Base-by-base conservation (phyloP, 805 yeast species). In the Saturnispora diversa region DNA sequence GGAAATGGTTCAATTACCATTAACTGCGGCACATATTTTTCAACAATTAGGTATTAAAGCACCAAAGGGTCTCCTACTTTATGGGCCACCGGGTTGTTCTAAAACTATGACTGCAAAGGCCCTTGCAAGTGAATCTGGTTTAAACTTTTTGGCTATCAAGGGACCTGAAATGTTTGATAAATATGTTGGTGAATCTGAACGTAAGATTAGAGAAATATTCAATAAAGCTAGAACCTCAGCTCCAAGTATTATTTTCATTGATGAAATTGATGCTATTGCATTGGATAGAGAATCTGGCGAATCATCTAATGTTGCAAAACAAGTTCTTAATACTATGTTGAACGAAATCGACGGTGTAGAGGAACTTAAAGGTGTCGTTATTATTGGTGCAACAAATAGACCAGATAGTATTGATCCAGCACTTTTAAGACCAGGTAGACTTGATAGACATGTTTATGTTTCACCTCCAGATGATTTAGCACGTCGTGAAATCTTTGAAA, bases 31-130 rank as follows among this genome's bases (percentile, higher is more conserved):
- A 0, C 87, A 77, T 1, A 70, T 94, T 0, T 92, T 92, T 58
- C 66, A 67, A 15, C 66, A 72, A 31, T 66, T 92, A 11, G 97
- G 97, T 0, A 80, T 92, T 3, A 67, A 74, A 31, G 87, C 97
- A 0, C 99, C 99, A 3, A 83, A 85, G 50, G 99, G 99, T 27
- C 82, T 92, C 1, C 61, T 92, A 35, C 66, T 92, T 16, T 92
- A 92, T 59, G 99, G 99, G 0, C 99, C 99, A 1, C 97, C 98
- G 0, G 98, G 98, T 12, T 90, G 97, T 64, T 88, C 97, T 9
- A 90, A 90, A 54, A 90, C 98, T 0, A 62, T 90, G 46, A 85
- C 95, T 0, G 97, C 97, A 2, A 90, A 90, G 55, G 97, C 97
- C 0, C 64, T 90, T 23, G 97, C 97, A 0, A 84, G 95, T 0